Conservation (phyloP, 495 filamentous ascomycete genomes). For the Penicillium argentinense region DNA sequence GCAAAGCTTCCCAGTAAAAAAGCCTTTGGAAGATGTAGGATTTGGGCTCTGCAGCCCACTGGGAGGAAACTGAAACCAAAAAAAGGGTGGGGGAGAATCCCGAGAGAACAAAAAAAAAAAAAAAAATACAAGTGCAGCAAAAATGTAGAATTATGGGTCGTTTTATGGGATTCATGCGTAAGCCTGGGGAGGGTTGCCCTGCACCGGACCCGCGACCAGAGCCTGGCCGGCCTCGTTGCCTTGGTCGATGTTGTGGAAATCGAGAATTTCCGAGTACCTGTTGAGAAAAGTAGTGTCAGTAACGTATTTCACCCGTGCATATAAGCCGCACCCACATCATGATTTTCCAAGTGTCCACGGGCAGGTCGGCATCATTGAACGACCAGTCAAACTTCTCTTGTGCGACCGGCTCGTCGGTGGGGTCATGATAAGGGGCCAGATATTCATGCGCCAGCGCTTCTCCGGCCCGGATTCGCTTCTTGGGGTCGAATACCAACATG, state of each 20-base stretch:
- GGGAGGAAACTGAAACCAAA: slow-evolving; percentile 1
- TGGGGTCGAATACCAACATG: slow-evolving; percentile 97
- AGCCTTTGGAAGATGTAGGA: slow-evolving; percentile 13
- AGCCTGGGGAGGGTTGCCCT: slow-evolving; percentile 26
- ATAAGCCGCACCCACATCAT: slow-evolving; percentile 76
- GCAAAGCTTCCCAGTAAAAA: slow-evolving; percentile 11
- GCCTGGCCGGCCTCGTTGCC: slow-evolving; percentile 38
- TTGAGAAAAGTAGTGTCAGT: slow-evolving; percentile 14
- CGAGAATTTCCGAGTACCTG: slow-evolving; percentile 99
- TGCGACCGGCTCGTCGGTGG: slow-evolving; percentile 90
- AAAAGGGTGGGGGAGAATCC: neutral
- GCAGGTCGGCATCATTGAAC: slow-evolving; percentile 98
- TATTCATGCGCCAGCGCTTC: slow-evolving; percentile 89
- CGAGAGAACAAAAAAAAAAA: slow-evolving; percentile 10
- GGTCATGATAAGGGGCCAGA: slow-evolving; percentile 94
- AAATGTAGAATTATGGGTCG: neutral
- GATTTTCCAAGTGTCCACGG: slow-evolving; percentile 99
- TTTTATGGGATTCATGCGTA: slow-evolving; percentile 28
- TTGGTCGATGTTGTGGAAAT: slow-evolving; percentile 94
- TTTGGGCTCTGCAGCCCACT: slow-evolving; percentile 3
- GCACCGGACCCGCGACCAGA: slow-evolving; percentile 32
- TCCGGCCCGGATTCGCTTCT: slow-evolving; percentile 81
- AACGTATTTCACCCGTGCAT: neutral
- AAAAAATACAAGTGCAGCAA: neutral
- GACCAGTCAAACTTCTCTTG: slow-evolving; percentile 99